These are phyloP conservation scores for Eremochloa ophiuroides DNA, from an alignment of 176 grass and related monocot species.

Conservation along the genomic window DNA sequence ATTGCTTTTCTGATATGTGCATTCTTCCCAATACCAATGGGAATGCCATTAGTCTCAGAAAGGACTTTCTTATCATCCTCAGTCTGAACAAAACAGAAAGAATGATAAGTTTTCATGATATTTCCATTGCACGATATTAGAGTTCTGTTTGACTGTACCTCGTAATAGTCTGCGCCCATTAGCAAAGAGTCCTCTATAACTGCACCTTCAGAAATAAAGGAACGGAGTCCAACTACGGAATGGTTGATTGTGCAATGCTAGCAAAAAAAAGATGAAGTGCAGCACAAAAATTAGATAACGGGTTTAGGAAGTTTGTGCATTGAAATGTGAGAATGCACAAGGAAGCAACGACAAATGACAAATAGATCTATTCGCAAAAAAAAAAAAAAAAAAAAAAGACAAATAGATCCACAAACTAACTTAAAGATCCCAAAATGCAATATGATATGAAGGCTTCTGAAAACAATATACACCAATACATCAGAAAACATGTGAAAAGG, in stretches of 20 bases:
- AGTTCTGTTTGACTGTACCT: constrained; percentile 47
- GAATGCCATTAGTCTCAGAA: constrained; percentile 62
- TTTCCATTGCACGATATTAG: background rate
- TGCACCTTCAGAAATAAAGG: constrained; percentile 91
- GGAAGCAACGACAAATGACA: background rate
- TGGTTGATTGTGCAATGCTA: constrained; percentile 90
- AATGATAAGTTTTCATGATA: background rate
- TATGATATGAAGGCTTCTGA: background rate
- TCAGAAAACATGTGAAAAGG: constrained; percentile 11
- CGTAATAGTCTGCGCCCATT: constrained; percentile 99
- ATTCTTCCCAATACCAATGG: constrained; percentile 93
- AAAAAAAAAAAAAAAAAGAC: too few relatives aligned
- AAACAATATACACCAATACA: background rate
- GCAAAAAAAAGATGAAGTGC: background rate
- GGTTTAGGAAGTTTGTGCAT: constrained; percentile 3
- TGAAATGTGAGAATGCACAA: background rate
- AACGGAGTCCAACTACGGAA: constrained; percentile 90
- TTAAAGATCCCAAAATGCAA: background rate
- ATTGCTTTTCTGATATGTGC: constrained; percentile 87
- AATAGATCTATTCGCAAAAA: too few relatives aligned
- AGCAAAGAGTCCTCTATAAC: constrained; percentile 84
- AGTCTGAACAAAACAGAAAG: constrained; percentile 56
- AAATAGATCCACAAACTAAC: background rate
- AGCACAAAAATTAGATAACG: background rate
- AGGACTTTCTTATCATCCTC: constrained; percentile 71